These are phyloP conservation scores for Persicaria tinctoria DNA, from an alignment of 148 eudicot genomes.

Conservation along the genomic window DNA sequence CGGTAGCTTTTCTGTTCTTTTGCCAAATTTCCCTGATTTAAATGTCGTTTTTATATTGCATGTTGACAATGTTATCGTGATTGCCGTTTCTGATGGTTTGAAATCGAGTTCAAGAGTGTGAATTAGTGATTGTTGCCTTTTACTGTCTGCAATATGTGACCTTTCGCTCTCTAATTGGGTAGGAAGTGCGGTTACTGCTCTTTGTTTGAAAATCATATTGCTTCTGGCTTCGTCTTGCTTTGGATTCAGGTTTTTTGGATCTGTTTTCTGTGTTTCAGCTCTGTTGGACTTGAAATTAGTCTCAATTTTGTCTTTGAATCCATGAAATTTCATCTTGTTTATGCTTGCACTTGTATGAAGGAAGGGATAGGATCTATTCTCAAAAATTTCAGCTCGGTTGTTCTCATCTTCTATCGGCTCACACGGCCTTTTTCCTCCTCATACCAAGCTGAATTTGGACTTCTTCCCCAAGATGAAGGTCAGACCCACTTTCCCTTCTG, in stretches of 20 bases:
- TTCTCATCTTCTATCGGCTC: neutral
- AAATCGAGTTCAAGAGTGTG: neutral
- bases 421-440: neutral
- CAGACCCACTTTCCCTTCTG: neutral
- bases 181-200: neutral
- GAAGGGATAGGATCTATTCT: no score
- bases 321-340: neutral
- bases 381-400: neutral
- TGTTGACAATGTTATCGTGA: no score
- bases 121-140: neutral
- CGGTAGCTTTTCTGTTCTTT: no score
- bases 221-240: neutral
- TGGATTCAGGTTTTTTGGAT: neutral
- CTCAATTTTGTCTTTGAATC: neutral
- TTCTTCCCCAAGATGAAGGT: slow-evolving; percentile 8
- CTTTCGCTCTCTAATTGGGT: neutral
- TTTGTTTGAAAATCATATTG: neutral
- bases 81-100: no score
- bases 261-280: neutral
- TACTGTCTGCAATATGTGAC: neutral
- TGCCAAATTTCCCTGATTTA: no score
- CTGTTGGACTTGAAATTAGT: neutral
- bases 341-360: no score
- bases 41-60: no score
- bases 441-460: slow-evolving; percentile 2